phyloP scores from a whole-genome alignment of 2,329 filamentous ascomycete species.

The Penicillium janthinellum region DNA sequence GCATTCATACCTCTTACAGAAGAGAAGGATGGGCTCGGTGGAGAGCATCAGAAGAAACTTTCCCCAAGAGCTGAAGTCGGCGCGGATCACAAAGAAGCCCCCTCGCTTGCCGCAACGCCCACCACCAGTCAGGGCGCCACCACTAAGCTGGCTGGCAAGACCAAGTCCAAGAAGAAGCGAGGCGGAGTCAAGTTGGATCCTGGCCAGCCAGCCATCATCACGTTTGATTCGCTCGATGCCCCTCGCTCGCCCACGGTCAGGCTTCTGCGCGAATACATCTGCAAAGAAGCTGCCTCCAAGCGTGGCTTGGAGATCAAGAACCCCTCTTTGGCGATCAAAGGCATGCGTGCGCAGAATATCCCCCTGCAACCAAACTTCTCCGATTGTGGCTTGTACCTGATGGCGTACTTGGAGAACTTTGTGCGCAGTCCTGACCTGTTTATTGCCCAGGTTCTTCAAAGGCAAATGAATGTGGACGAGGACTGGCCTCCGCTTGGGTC shows the following conservation, averaged over 20 bases:
- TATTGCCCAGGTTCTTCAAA: conserved; percentile 65
- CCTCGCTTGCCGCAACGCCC: not conserved
- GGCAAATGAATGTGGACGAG: conserved; percentile 59
- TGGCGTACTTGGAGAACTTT: conserved; percentile 84
- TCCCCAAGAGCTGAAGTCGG: conserved; percentile 28
- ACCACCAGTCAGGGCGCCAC: not conserved
- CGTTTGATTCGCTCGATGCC: conserved; percentile 79
- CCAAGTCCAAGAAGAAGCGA: conserved; percentile 31
- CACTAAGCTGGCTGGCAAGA: not conserved
- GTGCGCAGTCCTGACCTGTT: conserved; percentile 73
- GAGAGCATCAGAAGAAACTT: conserved; percentile 34
- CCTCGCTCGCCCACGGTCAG: conserved; percentile 65
- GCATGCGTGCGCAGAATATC: conserved; percentile 72
- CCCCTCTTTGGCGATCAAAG: conserved; percentile 49
- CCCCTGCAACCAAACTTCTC: conserved; percentile 81
- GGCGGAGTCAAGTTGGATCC: conserved; percentile 48
- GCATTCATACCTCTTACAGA: conserved; percentile 28
- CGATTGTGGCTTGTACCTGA: conserved; percentile 85
- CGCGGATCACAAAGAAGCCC: conserved; percentile 39
- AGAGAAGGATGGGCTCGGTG: conserved; percentile 10
- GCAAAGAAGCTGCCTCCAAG: conserved; percentile 70
- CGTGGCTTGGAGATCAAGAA: conserved; percentile 51
- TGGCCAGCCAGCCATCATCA: conserved; percentile 71
- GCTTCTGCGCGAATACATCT: conserved; percentile 74
- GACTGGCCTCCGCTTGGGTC: conserved; percentile 60